phyloP scores from a whole-genome alignment of 2,329 filamentous ascomycete species.

The Aspergillus cejpii region DNA sequence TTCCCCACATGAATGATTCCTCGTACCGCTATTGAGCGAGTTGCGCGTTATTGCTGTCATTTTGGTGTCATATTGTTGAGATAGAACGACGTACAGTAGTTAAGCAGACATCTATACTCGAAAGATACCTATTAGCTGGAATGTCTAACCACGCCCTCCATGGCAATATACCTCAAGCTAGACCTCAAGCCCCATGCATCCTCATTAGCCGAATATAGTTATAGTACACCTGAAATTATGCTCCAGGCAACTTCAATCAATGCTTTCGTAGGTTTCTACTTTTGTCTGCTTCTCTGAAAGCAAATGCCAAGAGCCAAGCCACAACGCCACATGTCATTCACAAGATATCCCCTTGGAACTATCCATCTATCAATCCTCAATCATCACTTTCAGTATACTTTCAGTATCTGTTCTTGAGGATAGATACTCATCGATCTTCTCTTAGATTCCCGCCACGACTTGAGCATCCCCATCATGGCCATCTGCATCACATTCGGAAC shows the following conservation, averaged over 20 bases:
- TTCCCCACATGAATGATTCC: not conserved
- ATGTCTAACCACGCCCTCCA: not conserved
- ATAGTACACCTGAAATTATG: too few species aligned
- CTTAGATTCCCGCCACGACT: too few species aligned
- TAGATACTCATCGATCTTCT: too few species aligned
- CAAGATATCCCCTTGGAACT: constrained; percentile 11
- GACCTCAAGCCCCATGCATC: too few species aligned
- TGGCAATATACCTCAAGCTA: too few species aligned
- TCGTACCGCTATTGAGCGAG: not conserved
- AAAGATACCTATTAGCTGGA: not conserved
- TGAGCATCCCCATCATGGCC: constrained; percentile 32
- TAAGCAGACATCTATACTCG: not conserved
- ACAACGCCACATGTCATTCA: constrained; percentile 29
- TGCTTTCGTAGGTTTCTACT: too few species aligned
- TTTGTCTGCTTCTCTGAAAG: not conserved
- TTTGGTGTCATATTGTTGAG: not conserved
- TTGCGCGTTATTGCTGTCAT: not conserved
- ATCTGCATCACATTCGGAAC: constrained; percentile 42
- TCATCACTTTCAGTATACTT: too few species aligned
- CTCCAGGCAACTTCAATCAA: too few species aligned
- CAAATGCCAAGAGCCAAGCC: constrained; percentile 28
- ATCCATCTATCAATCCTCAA: too few species aligned
- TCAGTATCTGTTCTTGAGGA: too few species aligned
- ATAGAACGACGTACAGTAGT: not conserved
- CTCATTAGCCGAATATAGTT: too few species aligned